Percentiles rank a stretch among this genome's conserved stretches.
These are phyloP conservation scores for Hypoxylon crocopeplum DNA, from an alignment of 495 filamentous ascomycete species.

Conservation along the genomic window DNA sequence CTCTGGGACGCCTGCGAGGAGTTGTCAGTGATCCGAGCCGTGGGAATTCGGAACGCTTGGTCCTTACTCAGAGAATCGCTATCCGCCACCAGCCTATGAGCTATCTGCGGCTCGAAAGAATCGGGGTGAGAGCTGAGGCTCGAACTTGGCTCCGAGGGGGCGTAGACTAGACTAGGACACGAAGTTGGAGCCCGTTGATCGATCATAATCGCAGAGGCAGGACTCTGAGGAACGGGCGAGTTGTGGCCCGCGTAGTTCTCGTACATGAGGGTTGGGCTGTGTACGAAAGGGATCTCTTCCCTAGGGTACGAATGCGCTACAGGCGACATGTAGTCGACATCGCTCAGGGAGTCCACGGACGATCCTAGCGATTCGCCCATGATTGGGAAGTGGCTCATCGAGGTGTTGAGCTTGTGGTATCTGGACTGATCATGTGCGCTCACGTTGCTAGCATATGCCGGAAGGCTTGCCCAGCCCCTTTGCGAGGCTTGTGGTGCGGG, in stretches of 20 bases:
- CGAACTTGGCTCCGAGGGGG: constrained; percentile 55
- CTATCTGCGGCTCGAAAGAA: constrained; percentile 52
- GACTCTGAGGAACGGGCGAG: constrained; percentile 58
- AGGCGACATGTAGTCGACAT: constrained; percentile 61
- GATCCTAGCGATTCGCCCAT: constrained; percentile 54
- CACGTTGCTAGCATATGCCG: constrained; percentile 37
- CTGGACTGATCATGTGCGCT: constrained; percentile 32
- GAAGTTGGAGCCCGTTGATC: constrained; percentile 57
- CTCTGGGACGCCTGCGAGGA: constrained; percentile 50
- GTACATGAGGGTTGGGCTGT: constrained; percentile 61
- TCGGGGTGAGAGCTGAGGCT: constrained; percentile 56
- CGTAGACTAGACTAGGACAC: constrained; percentile 58
- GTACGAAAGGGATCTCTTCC: constrained; percentile 57
- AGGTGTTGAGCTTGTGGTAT: constrained; percentile 38
- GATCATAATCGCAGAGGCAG: constrained; percentile 59
- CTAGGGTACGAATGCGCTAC: constrained; percentile 56
- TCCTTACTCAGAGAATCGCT: constrained; percentile 55
- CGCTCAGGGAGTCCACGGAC: constrained; percentile 59
- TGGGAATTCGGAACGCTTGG: constrained; percentile 36
- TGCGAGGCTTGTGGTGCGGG: constrained; percentile 39
- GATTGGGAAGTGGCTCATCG: constrained; percentile 39
- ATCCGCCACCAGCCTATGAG: constrained; percentile 53
- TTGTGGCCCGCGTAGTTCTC: constrained; percentile 55
- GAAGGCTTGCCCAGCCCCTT: constrained; percentile 34
- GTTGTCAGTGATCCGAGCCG: constrained; percentile 43